Conservation (phyloP, 495 filamentous ascomycete genomes). For the Aspergillus haitiensis region DNA sequence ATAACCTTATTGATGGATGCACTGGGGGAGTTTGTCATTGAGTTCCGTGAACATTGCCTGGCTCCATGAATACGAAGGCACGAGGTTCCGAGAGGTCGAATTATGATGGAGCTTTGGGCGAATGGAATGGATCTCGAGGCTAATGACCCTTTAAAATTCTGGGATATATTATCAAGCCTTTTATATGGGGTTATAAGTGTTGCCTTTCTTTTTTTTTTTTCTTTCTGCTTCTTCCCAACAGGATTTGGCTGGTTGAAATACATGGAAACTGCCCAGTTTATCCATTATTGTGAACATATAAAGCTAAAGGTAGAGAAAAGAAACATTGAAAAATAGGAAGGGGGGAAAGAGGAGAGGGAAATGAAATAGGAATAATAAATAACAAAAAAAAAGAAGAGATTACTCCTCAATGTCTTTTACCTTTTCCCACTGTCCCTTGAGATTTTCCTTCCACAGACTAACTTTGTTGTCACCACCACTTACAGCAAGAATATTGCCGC, state of each 20-base stretch:
- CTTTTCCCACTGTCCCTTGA: slow-evolving; percentile 80
- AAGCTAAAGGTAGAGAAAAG: slow-evolving; percentile 12
- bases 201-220: slow-evolving; percentile 8
- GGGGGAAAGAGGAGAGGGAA: slow-evolving; percentile 23
- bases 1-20: slow-evolving; percentile 13
- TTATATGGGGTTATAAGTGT: too few relatives aligned
- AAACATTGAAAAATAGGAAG: not conserved
- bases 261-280: slow-evolving; percentile 8
- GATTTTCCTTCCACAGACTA: slow-evolving; percentile 62
- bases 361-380: slow-evolving; percentile 19
- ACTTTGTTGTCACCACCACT: slow-evolving; percentile 96
- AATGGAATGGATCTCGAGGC: slow-evolving; percentile 26
- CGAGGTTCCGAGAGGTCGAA: slow-evolving; percentile 48
- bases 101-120: slow-evolving; percentile 52
- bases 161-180: slow-evolving; percentile 32
- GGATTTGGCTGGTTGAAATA: slow-evolving; percentile 12
- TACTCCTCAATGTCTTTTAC: slow-evolving; percentile 96
- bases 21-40: slow-evolving; percentile 20
- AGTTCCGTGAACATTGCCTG: slow-evolving; percentile 22
- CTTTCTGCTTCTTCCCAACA: not conserved
- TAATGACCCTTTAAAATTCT: slow-evolving; percentile 56
- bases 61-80: slow-evolving; percentile 48
- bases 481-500: slow-evolving; percentile 94
- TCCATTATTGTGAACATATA: slow-evolving; percentile 13
- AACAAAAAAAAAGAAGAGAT: not conserved